Conservation (phyloP, 2,329 filamentous ascomycete species). For the Calonectria pseudoturangicola region DNA sequence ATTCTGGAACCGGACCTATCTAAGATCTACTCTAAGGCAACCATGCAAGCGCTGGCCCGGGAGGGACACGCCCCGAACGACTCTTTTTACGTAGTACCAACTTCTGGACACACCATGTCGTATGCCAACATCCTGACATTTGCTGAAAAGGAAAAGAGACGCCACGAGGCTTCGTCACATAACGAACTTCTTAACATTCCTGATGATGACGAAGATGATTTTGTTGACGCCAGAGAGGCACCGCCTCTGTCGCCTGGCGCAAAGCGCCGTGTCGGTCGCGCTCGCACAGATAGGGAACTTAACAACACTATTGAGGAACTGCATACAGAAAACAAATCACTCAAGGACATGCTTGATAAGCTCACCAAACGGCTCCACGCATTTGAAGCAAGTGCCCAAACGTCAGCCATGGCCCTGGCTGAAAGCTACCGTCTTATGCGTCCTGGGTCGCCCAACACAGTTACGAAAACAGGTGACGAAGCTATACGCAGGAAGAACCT, state of each 20-base stretch:
- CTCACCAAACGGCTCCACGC: constrained; percentile 91
- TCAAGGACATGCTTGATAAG: constrained; percentile 90
- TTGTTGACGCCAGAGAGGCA: constrained; percentile 89
- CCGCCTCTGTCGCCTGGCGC: constrained; percentile 66
- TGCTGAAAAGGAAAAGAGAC: constrained; percentile 79
- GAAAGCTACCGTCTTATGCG: constrained; percentile 84
- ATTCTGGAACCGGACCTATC: constrained; percentile 79
- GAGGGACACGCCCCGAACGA: constrained; percentile 79
- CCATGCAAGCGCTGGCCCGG: constrained; percentile 85
- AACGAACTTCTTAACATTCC: constrained; percentile 67
- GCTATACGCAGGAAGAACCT: constrained; percentile 69
- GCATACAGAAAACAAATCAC: constrained; percentile 88
- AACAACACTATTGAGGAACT: constrained; percentile 90
- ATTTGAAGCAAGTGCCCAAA: constrained; percentile 94
- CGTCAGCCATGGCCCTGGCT: constrained; percentile 87
- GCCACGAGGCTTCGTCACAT: constrained; percentile 71
- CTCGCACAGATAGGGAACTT: constrained; percentile 65
- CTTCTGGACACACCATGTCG: constrained; percentile 91
- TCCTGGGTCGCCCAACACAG: constrained; percentile 70
- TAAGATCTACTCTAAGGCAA: constrained; percentile 89
- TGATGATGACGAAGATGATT: constrained; percentile 87
- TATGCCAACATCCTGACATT: constrained; percentile 92
- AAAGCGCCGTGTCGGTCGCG: constrained; percentile 64
- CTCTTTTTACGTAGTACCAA: constrained; percentile 96
- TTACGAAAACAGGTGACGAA: constrained; percentile 56